These are phyloP conservation scores for Russula ochroleuca DNA, from an alignment of 768 basidiomycete genomes.

Conservation along the genomic window DNA sequence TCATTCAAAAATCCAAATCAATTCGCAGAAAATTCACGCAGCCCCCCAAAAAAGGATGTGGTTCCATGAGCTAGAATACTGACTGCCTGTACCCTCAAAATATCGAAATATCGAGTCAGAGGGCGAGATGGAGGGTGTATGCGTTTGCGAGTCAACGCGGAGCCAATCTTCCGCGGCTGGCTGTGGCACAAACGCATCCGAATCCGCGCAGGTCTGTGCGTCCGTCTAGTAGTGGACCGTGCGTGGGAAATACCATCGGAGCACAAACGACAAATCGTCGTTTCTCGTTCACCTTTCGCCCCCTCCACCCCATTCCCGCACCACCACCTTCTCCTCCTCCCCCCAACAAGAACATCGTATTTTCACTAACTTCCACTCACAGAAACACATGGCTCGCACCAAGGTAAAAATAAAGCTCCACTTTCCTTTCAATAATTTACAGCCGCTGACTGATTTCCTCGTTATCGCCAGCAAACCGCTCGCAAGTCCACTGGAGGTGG, in stretches of 20 bases:
- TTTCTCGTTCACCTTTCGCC: slow-evolving; percentile 22
- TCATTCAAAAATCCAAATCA: slow-evolving; percentile 13
- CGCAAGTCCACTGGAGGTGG: slow-evolving; percentile 98
- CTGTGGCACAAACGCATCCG: slow-evolving; percentile 28
- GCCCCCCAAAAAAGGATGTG: neutral
- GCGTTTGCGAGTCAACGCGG: slow-evolving; percentile 14
- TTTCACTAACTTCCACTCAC: slow-evolving; percentile 22
- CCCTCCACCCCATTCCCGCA: slow-evolving; percentile 20
- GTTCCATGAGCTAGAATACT: neutral
- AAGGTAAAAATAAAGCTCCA: slow-evolving; percentile 49
- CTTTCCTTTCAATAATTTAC: neutral
- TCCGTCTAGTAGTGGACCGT: slow-evolving; percentile 23
- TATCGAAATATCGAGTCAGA: slow-evolving; percentile 9
- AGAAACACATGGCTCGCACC: slow-evolving; percentile 72
- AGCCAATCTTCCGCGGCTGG: slow-evolving; percentile 26
- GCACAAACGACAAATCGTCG: slow-evolving; percentile 29
- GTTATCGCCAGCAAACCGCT: slow-evolving; percentile 80
- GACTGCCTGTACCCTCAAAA: neutral
- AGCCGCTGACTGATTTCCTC: slow-evolving; percentile 27
- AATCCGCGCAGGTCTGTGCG: slow-evolving; percentile 25
- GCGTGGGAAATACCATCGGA: slow-evolving; percentile 29
- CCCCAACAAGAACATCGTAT: slow-evolving; percentile 15
- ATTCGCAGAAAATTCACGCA: slow-evolving; percentile 8
- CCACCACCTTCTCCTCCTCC: slow-evolving; percentile 26
- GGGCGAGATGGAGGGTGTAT: neutral